Evolutionary conservation across 192 early-diverging fungal species (phyloP), one percentile per base, ranked within the genome.

Genomic region (Irineochytrium annulatum): DNA sequence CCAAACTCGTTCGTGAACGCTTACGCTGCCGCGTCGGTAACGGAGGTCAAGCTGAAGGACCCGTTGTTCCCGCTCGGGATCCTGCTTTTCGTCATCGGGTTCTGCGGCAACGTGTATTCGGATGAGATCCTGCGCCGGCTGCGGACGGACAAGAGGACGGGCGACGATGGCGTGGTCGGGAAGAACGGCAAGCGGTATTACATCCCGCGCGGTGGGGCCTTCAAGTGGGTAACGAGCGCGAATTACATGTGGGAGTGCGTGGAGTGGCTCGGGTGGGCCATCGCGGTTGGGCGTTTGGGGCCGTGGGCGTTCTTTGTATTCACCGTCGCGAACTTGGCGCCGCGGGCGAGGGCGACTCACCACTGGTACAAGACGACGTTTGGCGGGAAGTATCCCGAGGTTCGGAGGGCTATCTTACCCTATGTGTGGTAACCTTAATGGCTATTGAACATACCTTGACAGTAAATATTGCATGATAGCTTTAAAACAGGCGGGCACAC

Each of bases 201-300:
- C 20, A 60, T 75, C 24, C 73, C 73, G 14, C 20, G n/a, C 1
- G 62, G 57, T 11, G 33, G 34, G 13, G 17, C 71, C 16, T 75
- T 63, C 45, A 52, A 68, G 24, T 63, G 30, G 17, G 64, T 75
- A 0, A 67, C 73, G 0, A 35, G 37, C 14, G 60, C 68, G 17
- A 59, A 70, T 52, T 76, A 76, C 44, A 67, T 69, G 6, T 70
- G 70, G 4, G 74, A 76, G 43, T 59, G 68, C 19, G 32, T 76
- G 11, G 74, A 76, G 33, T 76, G 74, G 74, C 14, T 57, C 26
- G 74, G 74, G 29, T 76, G 57, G 55, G 74, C 74, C 4, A 58
- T 76, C 29, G 54, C 59, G 22, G 27, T 28, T 31, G 44, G 51
- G 11, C 61, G 26, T 30, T 19, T 14, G 3, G 57, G 60, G 0